phyloP scores from a whole-genome alignment of 306 rosid genomes.

The Vicia villosa region DNA sequence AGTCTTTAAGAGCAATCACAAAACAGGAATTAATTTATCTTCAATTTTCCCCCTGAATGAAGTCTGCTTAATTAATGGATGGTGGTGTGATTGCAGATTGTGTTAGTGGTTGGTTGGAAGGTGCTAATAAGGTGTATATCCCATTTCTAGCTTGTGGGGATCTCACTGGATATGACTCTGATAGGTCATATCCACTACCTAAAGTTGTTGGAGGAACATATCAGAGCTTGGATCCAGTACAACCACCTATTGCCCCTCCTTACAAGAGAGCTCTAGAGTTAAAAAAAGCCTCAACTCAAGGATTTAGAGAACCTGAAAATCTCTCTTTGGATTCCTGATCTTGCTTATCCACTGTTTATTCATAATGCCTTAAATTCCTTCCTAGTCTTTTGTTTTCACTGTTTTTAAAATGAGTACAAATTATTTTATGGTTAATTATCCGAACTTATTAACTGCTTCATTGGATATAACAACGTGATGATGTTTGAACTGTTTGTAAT shows the following conservation, averaged over 20 bases:
- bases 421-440: too few species aligned
- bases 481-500: too few species aligned
- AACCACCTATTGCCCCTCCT: slow-evolving; percentile 89
- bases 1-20: too few species aligned
- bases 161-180: slow-evolving; percentile 85
- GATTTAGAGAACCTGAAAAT: slow-evolving; percentile 63
- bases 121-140: slow-evolving; percentile 92
- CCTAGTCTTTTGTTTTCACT: too few species aligned
- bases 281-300: slow-evolving; percentile 44
- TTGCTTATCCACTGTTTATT: slow-evolving; percentile 29
- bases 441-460: too few species aligned
- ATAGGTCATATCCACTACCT: slow-evolving; percentile 86
- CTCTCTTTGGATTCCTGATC: slow-evolving; percentile 69
- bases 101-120: slow-evolving; percentile 96
- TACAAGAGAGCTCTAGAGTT: slow-evolving; percentile 44
- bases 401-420: too few species aligned
- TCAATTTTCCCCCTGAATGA: too few species aligned
- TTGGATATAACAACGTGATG: too few species aligned
- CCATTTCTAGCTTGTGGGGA: slow-evolving; percentile 95
- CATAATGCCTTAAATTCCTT: not conserved
- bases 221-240: slow-evolving; percentile 84
- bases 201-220: slow-evolving; percentile 78
- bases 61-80: not conserved
- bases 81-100: slow-evolving; percentile 63
- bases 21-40: too few species aligned